Percentiles rank a stretch among this genome's conserved stretches.
Evolutionary conservation across 108 stramenopile genomes (phyloP).

Genomic region (Pelagomonas calceolata): DNA sequence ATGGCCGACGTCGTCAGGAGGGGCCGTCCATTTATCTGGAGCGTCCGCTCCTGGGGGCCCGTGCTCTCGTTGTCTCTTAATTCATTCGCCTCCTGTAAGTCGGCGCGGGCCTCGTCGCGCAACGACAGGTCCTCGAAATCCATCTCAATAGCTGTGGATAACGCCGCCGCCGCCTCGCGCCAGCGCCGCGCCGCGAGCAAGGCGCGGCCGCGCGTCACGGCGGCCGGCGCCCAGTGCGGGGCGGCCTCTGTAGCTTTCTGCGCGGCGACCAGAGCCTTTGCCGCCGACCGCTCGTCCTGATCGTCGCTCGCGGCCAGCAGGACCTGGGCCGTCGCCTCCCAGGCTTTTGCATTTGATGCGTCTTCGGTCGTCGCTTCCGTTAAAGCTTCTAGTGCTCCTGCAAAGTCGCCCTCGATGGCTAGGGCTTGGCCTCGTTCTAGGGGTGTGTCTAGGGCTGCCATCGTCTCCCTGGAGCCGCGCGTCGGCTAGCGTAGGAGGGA

Average conservation of each 20-base stretch:
- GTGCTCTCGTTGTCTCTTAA: background rate
- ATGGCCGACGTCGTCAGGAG: background rate
- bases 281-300: background rate
- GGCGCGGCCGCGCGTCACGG: background rate
- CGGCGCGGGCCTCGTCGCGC: background rate
- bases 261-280: background rate
- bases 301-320: background rate
- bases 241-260: background rate
- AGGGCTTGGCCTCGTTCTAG: too few relatives aligned
- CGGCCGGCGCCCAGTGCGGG: background rate
- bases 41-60: background rate
- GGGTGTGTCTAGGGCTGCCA: too few relatives aligned
- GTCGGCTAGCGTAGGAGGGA: too few relatives aligned
- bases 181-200: background rate
- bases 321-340: background rate
- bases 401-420: too few relatives aligned
- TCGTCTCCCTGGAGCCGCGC: too few relatives aligned
- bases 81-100: background rate
- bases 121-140: background rate
- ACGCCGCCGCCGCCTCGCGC: background rate
- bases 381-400: too few relatives aligned
- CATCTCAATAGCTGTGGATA: background rate
- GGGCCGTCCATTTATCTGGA: background rate
- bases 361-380: too few relatives aligned
- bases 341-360: background rate